phyloP scores from a whole-genome alignment of 495 filamentous ascomycete genomes.

The Trichoderma virens region DNA sequence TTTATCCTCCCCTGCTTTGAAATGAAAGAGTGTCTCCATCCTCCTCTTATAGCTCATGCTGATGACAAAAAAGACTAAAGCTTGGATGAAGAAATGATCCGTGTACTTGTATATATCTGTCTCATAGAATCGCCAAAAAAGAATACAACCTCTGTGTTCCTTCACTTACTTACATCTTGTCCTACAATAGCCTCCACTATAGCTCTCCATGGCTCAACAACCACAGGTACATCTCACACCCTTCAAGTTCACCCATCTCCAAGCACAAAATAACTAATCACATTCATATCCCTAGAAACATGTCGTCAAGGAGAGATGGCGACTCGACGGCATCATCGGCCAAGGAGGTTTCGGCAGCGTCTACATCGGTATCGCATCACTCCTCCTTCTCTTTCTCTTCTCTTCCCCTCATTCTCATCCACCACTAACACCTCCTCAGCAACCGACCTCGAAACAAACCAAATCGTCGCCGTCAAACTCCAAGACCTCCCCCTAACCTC shows the following conservation, averaged over 20 bases:
- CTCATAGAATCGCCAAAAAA: no score
- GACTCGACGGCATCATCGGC: slow-evolving; percentile 22
- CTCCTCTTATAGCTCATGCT: no score
- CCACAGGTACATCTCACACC: no score
- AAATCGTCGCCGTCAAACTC: slow-evolving; percentile 32
- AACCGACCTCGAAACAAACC: slow-evolving; percentile 22
- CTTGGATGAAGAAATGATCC: no score
- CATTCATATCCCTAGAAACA: background rate
- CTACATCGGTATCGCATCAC: background rate
- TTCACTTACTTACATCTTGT: no score
- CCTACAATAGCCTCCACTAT: background rate
- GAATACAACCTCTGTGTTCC: background rate
- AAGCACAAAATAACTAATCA: background rate
- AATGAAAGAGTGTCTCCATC: no score
- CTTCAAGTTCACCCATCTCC: no score
- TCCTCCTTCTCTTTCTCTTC: background rate
- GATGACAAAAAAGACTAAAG: no score
- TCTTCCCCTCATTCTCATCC: background rate
- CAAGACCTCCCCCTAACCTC: slow-evolving; percentile 16
- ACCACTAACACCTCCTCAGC: slow-evolving; percentile 21
- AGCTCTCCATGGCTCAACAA: background rate
- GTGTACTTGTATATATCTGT: no score
- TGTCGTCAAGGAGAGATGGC: slow-evolving; percentile 18
- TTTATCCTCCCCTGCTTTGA: no score
- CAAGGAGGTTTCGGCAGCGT: slow-evolving; percentile 24